Conservation (phyloP, 805 yeast genomes). For the Cyberlindnera sargentensis region DNA sequence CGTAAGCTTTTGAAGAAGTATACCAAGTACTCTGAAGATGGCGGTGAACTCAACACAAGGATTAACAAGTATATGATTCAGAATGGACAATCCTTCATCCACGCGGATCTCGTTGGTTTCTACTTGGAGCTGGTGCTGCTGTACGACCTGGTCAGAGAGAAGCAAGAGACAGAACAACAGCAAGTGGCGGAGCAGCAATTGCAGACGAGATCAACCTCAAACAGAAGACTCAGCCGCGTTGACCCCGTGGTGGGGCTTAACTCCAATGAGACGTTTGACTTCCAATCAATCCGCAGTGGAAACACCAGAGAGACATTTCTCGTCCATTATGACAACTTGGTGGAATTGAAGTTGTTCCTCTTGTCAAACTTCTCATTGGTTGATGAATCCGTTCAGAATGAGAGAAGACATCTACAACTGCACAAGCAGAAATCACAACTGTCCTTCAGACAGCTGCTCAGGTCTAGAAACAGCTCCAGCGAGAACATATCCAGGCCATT, state of each 20-base stretch:
- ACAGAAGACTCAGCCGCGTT: constrained; percentile 9
- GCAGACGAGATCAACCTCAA: background rate
- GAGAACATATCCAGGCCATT: constrained; percentile 1
- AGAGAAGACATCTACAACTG: constrained; percentile 14
- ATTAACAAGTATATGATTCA: constrained; percentile 30
- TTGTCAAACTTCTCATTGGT: constrained; percentile 32
- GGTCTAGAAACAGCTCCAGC: constrained; percentile 1
- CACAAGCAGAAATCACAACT: constrained; percentile 16
- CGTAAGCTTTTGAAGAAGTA: constrained; percentile 70
- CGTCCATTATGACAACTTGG: constrained; percentile 55
- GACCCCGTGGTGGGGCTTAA: constrained; percentile 14
- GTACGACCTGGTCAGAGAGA: constrained; percentile 40
- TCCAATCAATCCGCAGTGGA: constrained; percentile 29
- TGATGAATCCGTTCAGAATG: constrained; percentile 16
- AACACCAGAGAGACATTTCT: constrained; percentile 36
- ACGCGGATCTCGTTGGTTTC: constrained; percentile 51
- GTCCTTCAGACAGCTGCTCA: constrained; percentile 19
- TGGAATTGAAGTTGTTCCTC: constrained; percentile 43
- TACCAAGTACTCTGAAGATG: constrained; percentile 36
- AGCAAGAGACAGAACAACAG: background rate
- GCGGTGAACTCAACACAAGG: constrained; percentile 20
- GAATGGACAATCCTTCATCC: constrained; percentile 50
- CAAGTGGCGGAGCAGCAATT: background rate
- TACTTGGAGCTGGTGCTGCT: constrained; percentile 53
- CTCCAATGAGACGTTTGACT: constrained; percentile 28